A percentile compares a stretch with the other conserved stretches of the same genome.
Evolutionary conservation across 2,329 filamentous ascomycete genomes (phyloP).

Genomic region (Aspergillus arachidicola): DNA sequence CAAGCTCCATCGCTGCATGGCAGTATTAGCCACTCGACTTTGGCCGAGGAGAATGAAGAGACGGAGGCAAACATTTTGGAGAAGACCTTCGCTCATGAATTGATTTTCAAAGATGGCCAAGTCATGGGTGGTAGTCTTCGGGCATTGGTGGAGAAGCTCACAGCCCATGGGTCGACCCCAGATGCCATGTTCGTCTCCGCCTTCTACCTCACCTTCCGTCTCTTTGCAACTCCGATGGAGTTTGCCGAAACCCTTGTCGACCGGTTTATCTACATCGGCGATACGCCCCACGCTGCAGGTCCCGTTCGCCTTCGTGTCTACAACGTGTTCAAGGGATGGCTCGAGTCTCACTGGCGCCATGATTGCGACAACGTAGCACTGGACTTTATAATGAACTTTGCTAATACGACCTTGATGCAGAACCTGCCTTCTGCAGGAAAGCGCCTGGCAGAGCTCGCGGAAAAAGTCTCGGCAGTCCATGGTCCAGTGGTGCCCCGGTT

Average conservation of each 20-base stretch:
- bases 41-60: conserved; percentile 76
- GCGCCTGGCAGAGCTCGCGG: conserved; percentile 76
- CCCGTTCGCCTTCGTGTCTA: conserved; percentile 90
- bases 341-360: conserved; percentile 92
- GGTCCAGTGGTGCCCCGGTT: conserved; percentile 79
- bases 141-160: conserved; percentile 91
- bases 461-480: conserved; percentile 74
- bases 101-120: conserved; percentile 92
- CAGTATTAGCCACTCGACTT: conserved; percentile 65
- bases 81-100: conserved; percentile 86
- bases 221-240: conserved; percentile 80
- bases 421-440: conserved; percentile 76
- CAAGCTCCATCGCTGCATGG: conserved; percentile 67
- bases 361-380: conserved; percentile 78
- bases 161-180: conserved; percentile 87
- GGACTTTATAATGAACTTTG: conserved; percentile 76
- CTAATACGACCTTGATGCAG: conserved; percentile 68
- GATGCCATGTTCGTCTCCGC: conserved; percentile 90
- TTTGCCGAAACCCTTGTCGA: conserved; percentile 83
- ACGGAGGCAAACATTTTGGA: conserved; percentile 83
- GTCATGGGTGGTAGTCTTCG: conserved; percentile 90
- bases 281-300: conserved; percentile 71
- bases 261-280: conserved; percentile 87
- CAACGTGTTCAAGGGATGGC: conserved; percentile 96
- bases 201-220: conserved; percentile 93